Evolutionary conservation across 2,329 filamentous ascomycete species (phyloP).

Genomic region (Diaporthe caulivora): DNA sequence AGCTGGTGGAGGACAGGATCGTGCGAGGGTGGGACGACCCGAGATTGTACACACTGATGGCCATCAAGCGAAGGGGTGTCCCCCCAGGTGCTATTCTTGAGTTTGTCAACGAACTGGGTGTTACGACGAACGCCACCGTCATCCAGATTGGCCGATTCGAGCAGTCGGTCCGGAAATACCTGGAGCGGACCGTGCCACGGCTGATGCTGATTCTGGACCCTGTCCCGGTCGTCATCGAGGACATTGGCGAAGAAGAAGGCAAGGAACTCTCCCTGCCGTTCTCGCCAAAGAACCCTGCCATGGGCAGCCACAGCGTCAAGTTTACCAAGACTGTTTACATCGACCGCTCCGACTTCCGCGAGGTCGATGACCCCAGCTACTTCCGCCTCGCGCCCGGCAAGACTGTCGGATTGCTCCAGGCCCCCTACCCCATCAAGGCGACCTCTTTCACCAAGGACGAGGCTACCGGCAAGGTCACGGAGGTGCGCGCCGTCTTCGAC

Average conservation of each 20-base stretch:
- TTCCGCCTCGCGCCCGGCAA: slow-evolving; percentile 79
- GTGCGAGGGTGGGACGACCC: slow-evolving; percentile 95
- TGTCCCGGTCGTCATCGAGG: slow-evolving; percentile 84
- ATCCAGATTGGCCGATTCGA: slow-evolving; percentile 90
- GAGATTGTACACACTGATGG: slow-evolving; percentile 88
- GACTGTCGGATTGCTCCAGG: slow-evolving; percentile 75
- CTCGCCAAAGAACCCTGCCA: slow-evolving; percentile 48
- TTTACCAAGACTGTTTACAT: slow-evolving; percentile 78
- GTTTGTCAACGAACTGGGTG: slow-evolving; percentile 91
- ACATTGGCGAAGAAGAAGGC: slow-evolving; percentile 75
- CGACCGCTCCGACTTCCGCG: slow-evolving; percentile 77
- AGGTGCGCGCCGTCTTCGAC: slow-evolving; percentile 43
- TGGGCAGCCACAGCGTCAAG: slow-evolving; percentile 51
- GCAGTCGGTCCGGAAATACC: slow-evolving; percentile 84
- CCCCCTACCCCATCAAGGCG: slow-evolving; percentile 73
- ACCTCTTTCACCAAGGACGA: slow-evolving; percentile 73
- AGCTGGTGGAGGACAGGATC: slow-evolving; percentile 76
- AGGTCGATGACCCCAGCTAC: slow-evolving; percentile 74
- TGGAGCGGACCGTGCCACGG: slow-evolving; percentile 88
- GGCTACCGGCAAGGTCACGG: slow-evolving; percentile 56
- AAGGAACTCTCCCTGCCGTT: slow-evolving; percentile 79
- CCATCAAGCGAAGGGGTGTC: slow-evolving; percentile 84
- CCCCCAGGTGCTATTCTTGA: slow-evolving; percentile 89
- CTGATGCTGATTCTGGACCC: slow-evolving; percentile 93
- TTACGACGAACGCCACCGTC: slow-evolving; percentile 83